phyloP scores from a whole-genome alignment of 106 monocot genomes.

The Dendrobium catenatum region DNA sequence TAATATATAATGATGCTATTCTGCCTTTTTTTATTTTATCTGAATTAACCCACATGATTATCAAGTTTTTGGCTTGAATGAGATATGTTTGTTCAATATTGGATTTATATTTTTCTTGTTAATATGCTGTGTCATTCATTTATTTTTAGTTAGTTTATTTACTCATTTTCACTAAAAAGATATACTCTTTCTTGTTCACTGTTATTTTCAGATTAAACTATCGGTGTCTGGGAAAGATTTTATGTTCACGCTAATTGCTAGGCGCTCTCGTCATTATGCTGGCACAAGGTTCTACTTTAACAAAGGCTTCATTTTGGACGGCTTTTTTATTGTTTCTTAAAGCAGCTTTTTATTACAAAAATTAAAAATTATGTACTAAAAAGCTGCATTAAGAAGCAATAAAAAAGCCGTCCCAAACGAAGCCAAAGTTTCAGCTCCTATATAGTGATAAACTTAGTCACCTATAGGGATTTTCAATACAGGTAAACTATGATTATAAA shows the following conservation, averaged over 20 bases:
- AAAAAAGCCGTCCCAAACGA: no score
- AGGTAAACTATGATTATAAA: background rate
- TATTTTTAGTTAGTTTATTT: background rate
- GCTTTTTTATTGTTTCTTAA: no score
- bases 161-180: background rate
- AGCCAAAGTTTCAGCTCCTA: background rate
- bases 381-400: no score
- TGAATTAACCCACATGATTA: background rate
- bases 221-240: constrained; percentile 70
- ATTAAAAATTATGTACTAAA: no score
- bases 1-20: background rate
- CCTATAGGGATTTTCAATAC: background rate
- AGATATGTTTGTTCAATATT: background rate
- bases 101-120: background rate
- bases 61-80: background rate
- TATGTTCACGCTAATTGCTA: constrained; percentile 82
- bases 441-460: background rate
- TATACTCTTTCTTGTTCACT: background rate
- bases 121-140: background rate
- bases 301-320: background rate
- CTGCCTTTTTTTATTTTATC: background rate
- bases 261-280: constrained; percentile 95
- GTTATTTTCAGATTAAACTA: constrained; percentile 45
- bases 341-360: no score
- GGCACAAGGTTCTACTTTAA: constrained; percentile 69